Evolutionary conservation across 352 stramenopile species (phyloP), one percentile per base, ranked within the genome.

Genomic region (Phytopythium delawarense): DNA sequence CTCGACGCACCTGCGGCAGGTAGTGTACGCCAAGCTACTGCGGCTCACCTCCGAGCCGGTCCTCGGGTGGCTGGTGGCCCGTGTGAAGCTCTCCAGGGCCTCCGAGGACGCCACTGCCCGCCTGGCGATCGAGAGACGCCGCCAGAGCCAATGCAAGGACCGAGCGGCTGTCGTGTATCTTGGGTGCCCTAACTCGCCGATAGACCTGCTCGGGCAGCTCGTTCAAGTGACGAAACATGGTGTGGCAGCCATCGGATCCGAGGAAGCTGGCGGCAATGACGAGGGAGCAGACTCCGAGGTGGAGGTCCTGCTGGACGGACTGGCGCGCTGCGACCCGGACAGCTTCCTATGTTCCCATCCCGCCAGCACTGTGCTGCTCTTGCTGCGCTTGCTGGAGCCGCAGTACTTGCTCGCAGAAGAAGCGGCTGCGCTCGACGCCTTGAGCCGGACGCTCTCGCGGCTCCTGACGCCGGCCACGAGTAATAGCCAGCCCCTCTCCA

Each of bases 21-120:
- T 74, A 23, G 63, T 82, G 34, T 79, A 82, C 61, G 62, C 51
- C 3, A 77, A 78, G 55, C 25, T 75, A 6, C 66, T 75, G 55
- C 39, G 64, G 18, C 34, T 82, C 37, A 67, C 67, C 4, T 67
- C 72, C 37, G 74, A 84, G 60, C 76, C 76, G 5, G 64, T 84
- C 34, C 79, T 70, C 51, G 59, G 67, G 42, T 73, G 73, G 51
- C 45, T 82, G 11, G 40, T 75, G 9, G 63, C 71, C 6, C 80
- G 81, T 23, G 65, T 75, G 37, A 79, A 82, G 46, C 68, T 70
- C 25, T 64, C 73, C 13, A 74, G 65, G 35, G 53, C 64, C 12
- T 57, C 37, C 15, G 64, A 84, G 42, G 74, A 84, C 16, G 55
- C 63, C 2, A 57, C 20, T 20, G 57, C 39, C 46, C 49, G 42